Evolutionary conservation across 1,284 basidiomycete species (phyloP), one percentile per base, ranked within the genome.

Genomic region (Tremellales sp.): DNA sequence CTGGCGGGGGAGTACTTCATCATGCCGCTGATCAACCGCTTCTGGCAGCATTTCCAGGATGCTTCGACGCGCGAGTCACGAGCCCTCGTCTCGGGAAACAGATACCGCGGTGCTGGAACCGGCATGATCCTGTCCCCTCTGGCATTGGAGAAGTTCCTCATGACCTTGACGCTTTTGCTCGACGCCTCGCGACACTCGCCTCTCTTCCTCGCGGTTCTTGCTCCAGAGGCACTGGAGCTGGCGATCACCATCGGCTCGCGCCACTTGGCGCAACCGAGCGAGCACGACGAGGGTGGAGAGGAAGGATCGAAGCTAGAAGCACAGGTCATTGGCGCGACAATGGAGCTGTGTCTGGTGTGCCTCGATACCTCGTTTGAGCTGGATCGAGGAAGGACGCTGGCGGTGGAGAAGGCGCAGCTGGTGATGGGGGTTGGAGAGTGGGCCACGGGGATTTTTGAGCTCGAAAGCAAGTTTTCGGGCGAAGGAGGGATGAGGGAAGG

Each of bases 1-100:
- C 74, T 94, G 22, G 88, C 88, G 0, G 86, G 86, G 1, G 87
- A 90, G 62, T 83, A 74, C 68, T 95, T 94, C 71, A 79, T 95
- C 43, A 81, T 85, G 45, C 94, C 94, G 0, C 75, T 97, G 26
- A 79, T 97, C 66, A 87, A 90, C 59, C 82, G 85, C 7, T 94
- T 97, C 71, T 94, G 90, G 87, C 66, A 79, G n/a, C 87, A 90
- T 70, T 79, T 92, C 35, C 81, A 86, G 13, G 87, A 92, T 59
- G 83, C 87, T 59, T 80, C 85, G 54, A 78, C 79, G 7, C 78
- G 86, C 25, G 86, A 89, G 61, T 77, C 80, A 38, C 78, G 85
- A 37, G 85, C 82, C 2, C 72, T 80, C 0, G 75, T 77, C 3
- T 26, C 45, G 0, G 41, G 74, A 70, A 33, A 72, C 66, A 36